Base-by-base conservation (phyloP, 768 basidiomycete species). In the Infundibulicybe gibba region DNA sequence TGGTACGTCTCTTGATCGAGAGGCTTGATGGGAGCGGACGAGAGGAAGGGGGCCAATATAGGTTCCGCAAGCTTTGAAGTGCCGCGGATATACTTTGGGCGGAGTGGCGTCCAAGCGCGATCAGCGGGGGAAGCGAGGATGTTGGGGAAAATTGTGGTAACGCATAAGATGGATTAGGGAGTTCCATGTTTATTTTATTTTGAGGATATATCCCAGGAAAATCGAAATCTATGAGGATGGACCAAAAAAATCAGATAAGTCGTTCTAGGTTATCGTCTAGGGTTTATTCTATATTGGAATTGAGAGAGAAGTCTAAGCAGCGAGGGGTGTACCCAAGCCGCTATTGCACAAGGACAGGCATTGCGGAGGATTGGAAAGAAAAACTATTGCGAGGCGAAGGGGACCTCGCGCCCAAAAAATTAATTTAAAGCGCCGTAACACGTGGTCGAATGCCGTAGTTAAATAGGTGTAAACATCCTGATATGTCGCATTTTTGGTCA, bases 51-150 rank as follows among this genome's bases (percentile, higher is more conserved):
- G 74, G 72, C 60, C 76, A 78, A 61, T 87, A 88, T 5, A 88
- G 61, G 2, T 61, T 51, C 2, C 67, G 65, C 12, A 89, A 60
- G 32, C 71, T 71, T 35, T 54, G 49, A 3, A 86, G 59, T 2
- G 77, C 72, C 14, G 57, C 51, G 17, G 59, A 51, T 31, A 86
- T 60, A 12, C 65, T 60, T 16, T 56, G 53, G 0, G 72, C 61
- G 13, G 72, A 61, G 47, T 49, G 59, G 32, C 35, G 60, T 42
- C 56, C 43, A 5, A 84, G 70, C 16, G 57, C 61, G 15, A 63
- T 60, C n/a, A 88, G 77, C 3, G 76, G 66, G 2, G 83, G 85
- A n/a, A 89, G 77, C 49, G 70, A 70, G 6, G 69, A 52, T 1
- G 80, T 57, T 41, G 52, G 64, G 53, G 52, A 48, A 25, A 47